phyloP scores from a whole-genome alignment of 345 rosid species.

The Euphorbia peplus region DNA sequence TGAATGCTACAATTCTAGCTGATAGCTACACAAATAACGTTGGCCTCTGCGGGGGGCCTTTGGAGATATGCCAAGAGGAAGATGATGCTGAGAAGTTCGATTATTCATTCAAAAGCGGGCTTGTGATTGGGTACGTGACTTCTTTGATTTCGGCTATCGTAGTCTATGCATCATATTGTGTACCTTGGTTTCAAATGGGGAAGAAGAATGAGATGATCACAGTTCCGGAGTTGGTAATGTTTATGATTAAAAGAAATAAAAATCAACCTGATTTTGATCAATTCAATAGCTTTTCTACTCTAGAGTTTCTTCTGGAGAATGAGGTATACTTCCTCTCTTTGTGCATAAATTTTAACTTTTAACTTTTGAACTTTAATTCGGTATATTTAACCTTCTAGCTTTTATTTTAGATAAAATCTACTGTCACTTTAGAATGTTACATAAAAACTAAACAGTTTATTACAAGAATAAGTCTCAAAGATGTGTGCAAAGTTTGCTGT shows the following conservation, averaged over 20 bases:
- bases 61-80: not conserved
- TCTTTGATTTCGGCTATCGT: not conserved
- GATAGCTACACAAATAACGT: constrained; percentile 19
- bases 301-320: not conserved
- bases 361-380: too few species aligned
- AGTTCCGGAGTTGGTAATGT: not conserved
- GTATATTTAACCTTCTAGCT: too few species aligned
- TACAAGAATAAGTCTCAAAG: too few species aligned
- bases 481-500: too few species aligned
- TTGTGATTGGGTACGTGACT: constrained; percentile 1
- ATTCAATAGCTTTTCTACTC: not conserved
- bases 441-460: too few species aligned
- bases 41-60: constrained; percentile 22
- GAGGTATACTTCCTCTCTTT: not conserved
- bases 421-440: too few species aligned
- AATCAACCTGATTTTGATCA: too few species aligned
- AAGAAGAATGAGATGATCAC: not conserved
- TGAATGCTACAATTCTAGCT: not conserved
- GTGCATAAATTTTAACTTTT: too few species aligned
- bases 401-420: too few species aligned
- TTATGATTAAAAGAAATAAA: not conserved
- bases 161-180: not conserved
- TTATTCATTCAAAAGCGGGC: not conserved
- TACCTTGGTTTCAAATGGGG: not conserved
- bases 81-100: not conserved